phyloP scores from a whole-genome alignment of 176 grass and related monocot genomes.

The Saccharum officinarum region DNA sequence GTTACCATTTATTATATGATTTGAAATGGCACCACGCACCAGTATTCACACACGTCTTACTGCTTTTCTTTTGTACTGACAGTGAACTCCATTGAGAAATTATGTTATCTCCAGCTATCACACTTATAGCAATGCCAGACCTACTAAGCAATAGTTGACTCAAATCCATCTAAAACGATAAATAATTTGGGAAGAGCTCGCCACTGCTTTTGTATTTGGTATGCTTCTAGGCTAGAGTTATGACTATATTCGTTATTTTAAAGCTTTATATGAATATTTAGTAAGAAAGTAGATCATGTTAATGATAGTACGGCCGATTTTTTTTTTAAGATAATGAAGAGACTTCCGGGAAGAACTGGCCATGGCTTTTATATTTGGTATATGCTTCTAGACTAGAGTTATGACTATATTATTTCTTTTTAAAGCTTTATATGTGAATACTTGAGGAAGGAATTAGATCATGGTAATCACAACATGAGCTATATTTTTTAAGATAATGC shows the following conservation, averaged over 20 bases:
- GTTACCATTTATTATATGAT: neutral
- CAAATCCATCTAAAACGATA: neutral
- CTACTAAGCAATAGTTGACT: neutral
- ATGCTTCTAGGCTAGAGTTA: neutral
- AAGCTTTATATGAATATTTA: neutral
- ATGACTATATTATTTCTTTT: neutral
- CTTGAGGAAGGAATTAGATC: conserved; percentile 7
- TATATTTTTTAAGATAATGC: neutral
- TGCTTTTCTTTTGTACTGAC: neutral
- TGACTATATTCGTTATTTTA: neutral
- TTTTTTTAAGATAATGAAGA: neutral
- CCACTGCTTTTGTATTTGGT: neutral
- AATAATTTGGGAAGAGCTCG: neutral
- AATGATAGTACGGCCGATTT: neutral
- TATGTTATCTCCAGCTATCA: neutral
- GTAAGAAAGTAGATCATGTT: neutral
- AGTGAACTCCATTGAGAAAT: neutral
- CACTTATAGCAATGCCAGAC: neutral
- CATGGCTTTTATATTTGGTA: neutral
- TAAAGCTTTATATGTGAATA: neutral
- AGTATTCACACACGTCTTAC: neutral
- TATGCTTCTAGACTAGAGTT: neutral
- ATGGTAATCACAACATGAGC: neutral
- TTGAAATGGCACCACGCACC: neutral
- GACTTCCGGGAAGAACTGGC: neutral